These are phyloP conservation scores for Pyrenopolyporus hunteri DNA, from an alignment of 495 filamentous ascomycete species.

Conservation along the genomic window DNA sequence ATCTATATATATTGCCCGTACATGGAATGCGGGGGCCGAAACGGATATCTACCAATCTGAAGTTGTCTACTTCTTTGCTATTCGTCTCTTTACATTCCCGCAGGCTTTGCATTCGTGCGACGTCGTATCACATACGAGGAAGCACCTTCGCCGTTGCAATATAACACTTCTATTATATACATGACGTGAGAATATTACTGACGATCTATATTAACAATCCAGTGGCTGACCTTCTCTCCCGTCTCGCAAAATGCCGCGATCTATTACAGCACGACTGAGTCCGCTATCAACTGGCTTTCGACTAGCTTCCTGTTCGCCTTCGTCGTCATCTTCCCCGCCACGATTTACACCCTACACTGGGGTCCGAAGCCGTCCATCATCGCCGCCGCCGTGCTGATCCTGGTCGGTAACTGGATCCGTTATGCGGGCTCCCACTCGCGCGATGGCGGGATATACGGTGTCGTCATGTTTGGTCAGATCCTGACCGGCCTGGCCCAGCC, in stretches of 20 bases:
- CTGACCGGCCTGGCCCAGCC: conserved; percentile 88
- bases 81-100: conserved; percentile 2
- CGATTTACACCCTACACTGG: conserved; percentile 79
- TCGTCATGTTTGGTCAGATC: conserved; percentile 95
- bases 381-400: conserved; percentile 69
- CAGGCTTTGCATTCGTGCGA: conserved; percentile 19
- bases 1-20: neutral
- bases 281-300: conserved; percentile 89
- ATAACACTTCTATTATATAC: conserved; percentile 1
- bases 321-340: conserved; percentile 70
- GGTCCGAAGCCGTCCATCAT: conserved; percentile 82
- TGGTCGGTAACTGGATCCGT: conserved; percentile 91
- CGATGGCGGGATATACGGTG: conserved; percentile 65
- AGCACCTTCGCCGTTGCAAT: conserved; percentile 2
- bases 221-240: conserved; percentile 95
- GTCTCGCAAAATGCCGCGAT: conserved; percentile 75
- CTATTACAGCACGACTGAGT: conserved; percentile 77
- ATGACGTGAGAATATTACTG: conserved; percentile 10
- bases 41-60: conserved; percentile 33
- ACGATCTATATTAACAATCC: neutral
- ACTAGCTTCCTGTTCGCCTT: conserved; percentile 88
- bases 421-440: conserved; percentile 73
- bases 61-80: conserved; percentile 8
- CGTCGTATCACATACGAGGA: neutral
- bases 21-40: neutral